Evolutionary conservation across 257 asterid genomes (phyloP), one percentile per base, ranked within the genome.

Genomic region (Solanum bulbocastanum): DNA sequence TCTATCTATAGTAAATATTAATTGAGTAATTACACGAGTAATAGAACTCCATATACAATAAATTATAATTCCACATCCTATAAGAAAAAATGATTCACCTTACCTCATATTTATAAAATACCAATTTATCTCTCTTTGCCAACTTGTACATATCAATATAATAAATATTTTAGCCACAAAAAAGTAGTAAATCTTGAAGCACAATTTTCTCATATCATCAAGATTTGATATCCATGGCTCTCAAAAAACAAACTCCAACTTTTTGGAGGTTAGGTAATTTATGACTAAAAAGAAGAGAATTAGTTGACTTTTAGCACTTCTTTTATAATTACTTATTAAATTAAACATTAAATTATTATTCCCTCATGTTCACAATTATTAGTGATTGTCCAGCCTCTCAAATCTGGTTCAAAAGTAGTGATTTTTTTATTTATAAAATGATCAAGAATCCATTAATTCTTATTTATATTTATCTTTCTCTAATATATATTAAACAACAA

Each of bases 31-130:
- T 3, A 60, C 20, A 22, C 3, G 13, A 20, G 9, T 22, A 22
- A 60, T 65, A 9, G 7, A 65, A 25, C 35, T n/a, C 72, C 33
- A n/a, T n/a, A 10, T n/a, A n/a, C 30, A 9, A 27, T 27, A 13
- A 27, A 27, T 27, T 68, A 42, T 42, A 27, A 68, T 68, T 2
- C 78, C 42, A 32, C 25, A 32, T 18, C 42, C 78, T 32, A 71
- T 9, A 35, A 46, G 25, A 27, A 89, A 87, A 87, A 32, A 1
- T 83, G 90, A 91, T 91, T 87, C 91, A 88, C 72, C 72, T 83
- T 7, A 90, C 90, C 94, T 89, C 81, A 56, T 42, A 42, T 90
- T 56, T 62, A 49, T 49, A 91, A 90, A 1, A 89, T 89, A 87
- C 58, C 88, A 90, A 89, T 76, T 66, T 42, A 86, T 56, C 82